Conservation (phyloP, 495 filamentous ascomycete species). For the Neurospora africana region DNA sequence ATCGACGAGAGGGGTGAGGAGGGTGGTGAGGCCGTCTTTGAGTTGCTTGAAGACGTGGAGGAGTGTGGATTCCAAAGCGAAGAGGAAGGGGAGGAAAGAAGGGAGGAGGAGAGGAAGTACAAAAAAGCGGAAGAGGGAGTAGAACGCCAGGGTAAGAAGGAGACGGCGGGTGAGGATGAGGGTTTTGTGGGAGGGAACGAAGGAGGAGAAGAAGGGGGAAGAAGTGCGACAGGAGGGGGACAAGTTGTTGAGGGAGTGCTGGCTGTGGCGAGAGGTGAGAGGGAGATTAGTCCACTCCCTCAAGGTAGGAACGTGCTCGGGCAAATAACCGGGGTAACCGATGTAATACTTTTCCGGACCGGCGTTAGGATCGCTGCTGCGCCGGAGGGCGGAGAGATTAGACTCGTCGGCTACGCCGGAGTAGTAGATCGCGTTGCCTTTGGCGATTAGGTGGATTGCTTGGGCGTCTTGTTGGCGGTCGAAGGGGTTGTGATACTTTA, state of each 20-base stretch:
- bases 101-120: background rate
- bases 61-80: background rate
- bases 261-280: background rate
- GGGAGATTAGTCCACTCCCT: background rate
- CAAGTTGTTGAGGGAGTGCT: background rate
- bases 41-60: background rate
- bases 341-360: background rate
- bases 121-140: background rate
- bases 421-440: background rate
- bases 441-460: background rate
- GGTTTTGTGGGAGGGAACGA: background rate
- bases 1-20: background rate
- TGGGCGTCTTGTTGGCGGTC: background rate
- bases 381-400: background rate
- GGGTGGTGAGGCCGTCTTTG: background rate
- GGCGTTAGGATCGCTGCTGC: background rate
- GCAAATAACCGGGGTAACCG: background rate
- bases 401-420: background rate
- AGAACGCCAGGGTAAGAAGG: background rate
- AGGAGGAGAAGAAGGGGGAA: background rate
- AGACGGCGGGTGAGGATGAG: background rate
- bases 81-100: background rate
- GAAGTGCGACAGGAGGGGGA: background rate
- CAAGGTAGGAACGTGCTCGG: background rate
- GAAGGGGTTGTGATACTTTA: background rate